phyloP scores from a whole-genome alignment of 768 basidiomycete genomes.

The Tricholoma furcatifolium region DNA sequence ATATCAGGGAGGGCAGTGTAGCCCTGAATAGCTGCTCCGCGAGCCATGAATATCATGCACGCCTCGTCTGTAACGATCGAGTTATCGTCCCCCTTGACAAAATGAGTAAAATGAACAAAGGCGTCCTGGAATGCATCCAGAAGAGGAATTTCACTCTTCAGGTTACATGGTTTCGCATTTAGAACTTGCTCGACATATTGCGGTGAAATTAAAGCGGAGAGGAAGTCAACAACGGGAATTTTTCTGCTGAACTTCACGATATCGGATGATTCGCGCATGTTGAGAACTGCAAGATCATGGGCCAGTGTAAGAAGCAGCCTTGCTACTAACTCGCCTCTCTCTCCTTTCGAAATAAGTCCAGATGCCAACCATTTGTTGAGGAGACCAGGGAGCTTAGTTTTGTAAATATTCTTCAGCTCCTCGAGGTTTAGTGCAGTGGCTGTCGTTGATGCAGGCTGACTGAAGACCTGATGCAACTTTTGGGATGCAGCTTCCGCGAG shows the following conservation, averaged over 20 bases:
- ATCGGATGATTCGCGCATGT: no score
- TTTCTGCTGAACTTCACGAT: no score
- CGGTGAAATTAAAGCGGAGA: neutral
- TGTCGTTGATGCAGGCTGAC: neutral
- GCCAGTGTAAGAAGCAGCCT: neutral
- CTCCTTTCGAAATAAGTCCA: neutral
- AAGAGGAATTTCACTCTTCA: neutral
- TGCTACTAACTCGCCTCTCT: constrained; percentile 6
- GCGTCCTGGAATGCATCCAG: constrained; percentile 1
- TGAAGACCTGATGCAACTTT: neutral
- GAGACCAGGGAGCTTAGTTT: neutral
- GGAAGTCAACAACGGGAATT: constrained; percentile 3
- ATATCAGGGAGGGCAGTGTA: neutral
- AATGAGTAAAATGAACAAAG: constrained; percentile 2
- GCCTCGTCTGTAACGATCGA: neutral
- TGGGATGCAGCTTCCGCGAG: neutral
- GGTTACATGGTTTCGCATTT: neutral
- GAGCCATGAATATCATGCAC: neutral
- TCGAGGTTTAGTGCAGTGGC: neutral
- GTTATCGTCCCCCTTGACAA: constrained; percentile 1
- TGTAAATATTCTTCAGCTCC: neutral
- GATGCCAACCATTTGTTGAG: neutral
- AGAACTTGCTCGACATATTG: neutral
- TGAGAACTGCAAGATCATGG: neutral
- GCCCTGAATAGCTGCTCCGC: neutral